Conservation (phyloP, 768 basidiomycete species). For the Leccinum sublutescens region DNA sequence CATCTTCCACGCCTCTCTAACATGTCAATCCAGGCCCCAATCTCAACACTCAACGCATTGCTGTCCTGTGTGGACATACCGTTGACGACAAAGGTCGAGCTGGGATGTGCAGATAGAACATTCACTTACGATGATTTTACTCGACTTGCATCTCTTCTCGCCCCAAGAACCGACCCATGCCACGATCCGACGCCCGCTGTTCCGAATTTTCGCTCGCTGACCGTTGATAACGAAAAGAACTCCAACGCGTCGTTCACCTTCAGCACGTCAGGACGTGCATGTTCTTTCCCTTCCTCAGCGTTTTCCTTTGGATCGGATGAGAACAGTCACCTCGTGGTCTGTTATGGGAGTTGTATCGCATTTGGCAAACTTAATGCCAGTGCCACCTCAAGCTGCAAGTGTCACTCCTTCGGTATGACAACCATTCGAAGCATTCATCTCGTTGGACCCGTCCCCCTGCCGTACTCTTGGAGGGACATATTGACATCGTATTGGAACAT, state of each 20-base stretch:
- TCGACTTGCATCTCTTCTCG: neutral
- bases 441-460: neutral
- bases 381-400: neutral
- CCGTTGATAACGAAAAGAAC: neutral
- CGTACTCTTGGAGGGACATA: constrained; percentile 2
- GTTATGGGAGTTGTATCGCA: neutral
- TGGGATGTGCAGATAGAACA: too few species aligned
- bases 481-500: constrained; percentile 1
- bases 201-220: neutral
- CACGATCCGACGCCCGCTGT: neutral
- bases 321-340: constrained; percentile 5
- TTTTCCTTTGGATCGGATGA: neutral
- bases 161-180: neutral
- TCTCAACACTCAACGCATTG: neutral
- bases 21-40: neutral
- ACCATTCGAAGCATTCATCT: neutral
- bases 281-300: too few species aligned
- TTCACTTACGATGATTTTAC: neutral
- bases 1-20: constrained; percentile 1
- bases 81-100: neutral
- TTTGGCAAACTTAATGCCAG: neutral
- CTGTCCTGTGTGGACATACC: constrained; percentile 6
- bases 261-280: neutral
- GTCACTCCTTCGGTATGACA: neutral
- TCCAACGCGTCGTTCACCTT: neutral